Evolutionary conservation across 306 rosid species (phyloP), one percentile per base, ranked within the genome.

Genomic region (Ammopiptanthus mongolicus): DNA sequence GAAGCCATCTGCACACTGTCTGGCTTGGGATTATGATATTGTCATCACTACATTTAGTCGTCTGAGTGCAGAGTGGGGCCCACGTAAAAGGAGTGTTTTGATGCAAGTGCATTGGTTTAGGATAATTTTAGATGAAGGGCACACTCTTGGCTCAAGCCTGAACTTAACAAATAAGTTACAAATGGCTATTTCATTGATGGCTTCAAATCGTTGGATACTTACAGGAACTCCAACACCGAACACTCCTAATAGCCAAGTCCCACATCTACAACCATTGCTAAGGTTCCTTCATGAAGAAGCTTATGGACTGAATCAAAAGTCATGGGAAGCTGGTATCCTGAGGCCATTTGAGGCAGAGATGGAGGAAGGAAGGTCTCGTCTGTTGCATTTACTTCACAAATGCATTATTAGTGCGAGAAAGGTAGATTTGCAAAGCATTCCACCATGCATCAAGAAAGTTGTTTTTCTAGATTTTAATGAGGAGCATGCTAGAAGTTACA

Each of bases 141-240:
- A 95, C 88, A 95, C 97, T 76, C 98, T 95, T 79, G 97, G 98
- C 73, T 91, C 97, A 69, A 95, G 97, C 74, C 65, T 95, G 71
- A 89, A 73, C 86, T 84, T 95, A 80, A 91, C 97, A 66, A 91
- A 95, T 86, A 95, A 95, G 86, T 84, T 95, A 89, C 98, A 90
- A 80, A 91, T 95, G 98, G 93, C 97, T 56, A 82, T 95, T 81
- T 95, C 98, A n/a, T 79, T 95, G 88, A 72, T 78, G 58, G 92
- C 98, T 80, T 85, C 97, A 63, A 95, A 87, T 84, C 95, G 97
- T 62, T 95, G 98, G 98, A 90, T 95, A 82, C 84, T 95, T 73
- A 90, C 98, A 18, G 98, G 98, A 81, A 95, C 98, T 48, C 98
- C 98, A 33, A 95, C 98, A 34, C 98, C 98, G 61, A 91, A 90